Evolutionary conservation across 75 land plant genomes (phyloP).

Genomic region (Cupressus sempervirens): DNA sequence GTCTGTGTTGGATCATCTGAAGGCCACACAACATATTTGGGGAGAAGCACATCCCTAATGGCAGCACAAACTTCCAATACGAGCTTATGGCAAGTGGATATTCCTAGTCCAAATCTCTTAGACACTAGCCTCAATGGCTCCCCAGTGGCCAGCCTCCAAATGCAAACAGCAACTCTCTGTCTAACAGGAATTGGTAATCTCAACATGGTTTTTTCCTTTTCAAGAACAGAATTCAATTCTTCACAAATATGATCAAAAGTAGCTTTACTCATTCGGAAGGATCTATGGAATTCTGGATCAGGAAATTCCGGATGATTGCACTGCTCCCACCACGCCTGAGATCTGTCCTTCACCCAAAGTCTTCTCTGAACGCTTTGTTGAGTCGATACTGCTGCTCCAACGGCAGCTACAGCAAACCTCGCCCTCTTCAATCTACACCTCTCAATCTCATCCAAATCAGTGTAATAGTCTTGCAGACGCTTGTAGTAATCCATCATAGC

Average conservation of each 20-base stretch:
- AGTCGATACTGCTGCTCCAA: conserved; percentile 40
- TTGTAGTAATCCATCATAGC: conserved; percentile 39
- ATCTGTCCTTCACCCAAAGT: conserved; percentile 87
- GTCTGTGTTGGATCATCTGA: conserved; percentile 28
- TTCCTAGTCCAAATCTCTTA: conserved; percentile 89
- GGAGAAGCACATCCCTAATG: conserved; percentile 76
- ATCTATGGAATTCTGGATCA: conserved; percentile 68
- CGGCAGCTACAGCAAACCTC: conserved; percentile 30
- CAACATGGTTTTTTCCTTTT: conserved; percentile 86
- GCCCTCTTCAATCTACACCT: conserved; percentile 27
- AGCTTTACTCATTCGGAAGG: conserved; percentile 74
- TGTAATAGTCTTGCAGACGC: conserved; percentile 34
- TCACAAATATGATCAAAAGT: conserved; percentile 88
- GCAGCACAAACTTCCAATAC: conserved; percentile 93
- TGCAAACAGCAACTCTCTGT: conserved; percentile 91
- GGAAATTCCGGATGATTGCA: conserved; percentile 80
- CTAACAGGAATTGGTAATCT: conserved; percentile 75
- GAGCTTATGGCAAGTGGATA: conserved; percentile 96
- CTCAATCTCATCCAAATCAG: conserved; percentile 30
- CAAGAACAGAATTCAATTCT: conserved; percentile 64
- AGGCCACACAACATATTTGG: conserved; percentile 89
- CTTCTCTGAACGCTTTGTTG: conserved; percentile 62
- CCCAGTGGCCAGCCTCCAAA: conserved; percentile 96
- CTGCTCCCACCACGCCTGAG: conserved; percentile 82
- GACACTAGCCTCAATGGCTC: conserved; percentile 91